phyloP scores from a whole-genome alignment of 441 rosid genomes.

The Erodium moschatum region DNA sequence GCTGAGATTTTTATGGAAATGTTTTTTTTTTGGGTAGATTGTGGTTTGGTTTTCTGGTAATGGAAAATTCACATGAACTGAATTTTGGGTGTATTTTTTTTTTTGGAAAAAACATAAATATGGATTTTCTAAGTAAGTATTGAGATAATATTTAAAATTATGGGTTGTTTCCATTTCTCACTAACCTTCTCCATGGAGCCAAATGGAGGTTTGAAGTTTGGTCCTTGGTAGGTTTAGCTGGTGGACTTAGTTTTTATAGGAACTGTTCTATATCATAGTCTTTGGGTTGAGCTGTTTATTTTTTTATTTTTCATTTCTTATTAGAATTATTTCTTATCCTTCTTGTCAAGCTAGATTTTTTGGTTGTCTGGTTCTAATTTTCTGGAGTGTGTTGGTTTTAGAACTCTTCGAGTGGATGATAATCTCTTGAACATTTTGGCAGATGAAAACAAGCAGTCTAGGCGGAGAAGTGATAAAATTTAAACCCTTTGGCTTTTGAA shows the following conservation, averaged over 20 bases:
- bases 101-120: not conserved
- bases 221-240: constrained; percentile 32
- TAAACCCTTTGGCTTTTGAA: constrained; percentile 20
- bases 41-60: not conserved
- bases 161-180: constrained; percentile 10
- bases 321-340: not conserved
- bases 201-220: constrained; percentile 25
- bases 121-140: not conserved
- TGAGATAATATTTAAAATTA: not conserved
- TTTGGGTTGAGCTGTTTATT: not conserved
- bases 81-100: not conserved
- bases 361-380: not conserved
- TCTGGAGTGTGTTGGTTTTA: not conserved
- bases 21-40: constrained; percentile 3
- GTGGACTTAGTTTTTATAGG: constrained; percentile 25
- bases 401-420: not conserved
- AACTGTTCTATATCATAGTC: constrained; percentile 11
- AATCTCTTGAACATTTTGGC: not conserved
- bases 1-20: not conserved
- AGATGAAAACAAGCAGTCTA: not conserved
- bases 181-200: constrained; percentile 17
- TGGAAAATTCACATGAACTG: constrained; percentile 18
- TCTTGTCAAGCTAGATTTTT: not conserved
- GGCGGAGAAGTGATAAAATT: constrained; percentile 11
- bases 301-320: constrained; percentile 6